Evolutionary conservation across 2,329 filamentous ascomycete genomes (phyloP), one percentile per base, ranked within the genome.

Genomic region (Orbilia ellipsospora): DNA sequence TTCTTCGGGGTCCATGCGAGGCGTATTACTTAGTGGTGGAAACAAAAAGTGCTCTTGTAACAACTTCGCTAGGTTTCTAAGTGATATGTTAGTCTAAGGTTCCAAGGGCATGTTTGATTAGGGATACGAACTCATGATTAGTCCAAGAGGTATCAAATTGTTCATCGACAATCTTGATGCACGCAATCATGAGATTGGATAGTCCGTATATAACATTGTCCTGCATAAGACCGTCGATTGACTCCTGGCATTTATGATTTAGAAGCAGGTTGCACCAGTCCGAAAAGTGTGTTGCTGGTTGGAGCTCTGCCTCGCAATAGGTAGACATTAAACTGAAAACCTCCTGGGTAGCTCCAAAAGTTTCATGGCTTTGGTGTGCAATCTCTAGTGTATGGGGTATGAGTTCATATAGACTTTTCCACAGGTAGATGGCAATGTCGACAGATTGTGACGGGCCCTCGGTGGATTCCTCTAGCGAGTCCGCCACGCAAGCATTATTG

Each of bases 121-220:
- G 6, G 23, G 15, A 48, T n/a, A 63, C 72, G 31, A 31, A 75
- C 72, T 63, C 18, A 8, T 75, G 40, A 8, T 10, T 36, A 3
- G 59, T 67, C 72, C 72, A 75, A 2, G 64, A 64, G 15, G 64
- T 55, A 15, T 64, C 57, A 50, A 55, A 75, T 20, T 48, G 55
- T 15, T 15, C 60, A 12, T 75, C 59, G 5, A 64, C 36, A 28
- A 67, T 15, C 18, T 45, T 64, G 20, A 75, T 69, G 15, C 72
- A 75, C 4, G 59, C n/a, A 2, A 50, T 64, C 64, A 75, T 48
- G 8, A 75, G 52, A 51, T 69, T 64, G 10, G 72, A 68, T 31
- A 75, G 54, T 0, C 72, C 72, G 12, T 59, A 75, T 16, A 75
- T 56, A 18, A 75, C 72, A 54, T 75, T 64, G 26, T 75, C 72